Percentiles rank a stretch among this genome's conserved stretches.
phyloP scores from a whole-genome alignment of 2,329 filamentous ascomycete genomes.

The Xylogone sp. region DNA sequence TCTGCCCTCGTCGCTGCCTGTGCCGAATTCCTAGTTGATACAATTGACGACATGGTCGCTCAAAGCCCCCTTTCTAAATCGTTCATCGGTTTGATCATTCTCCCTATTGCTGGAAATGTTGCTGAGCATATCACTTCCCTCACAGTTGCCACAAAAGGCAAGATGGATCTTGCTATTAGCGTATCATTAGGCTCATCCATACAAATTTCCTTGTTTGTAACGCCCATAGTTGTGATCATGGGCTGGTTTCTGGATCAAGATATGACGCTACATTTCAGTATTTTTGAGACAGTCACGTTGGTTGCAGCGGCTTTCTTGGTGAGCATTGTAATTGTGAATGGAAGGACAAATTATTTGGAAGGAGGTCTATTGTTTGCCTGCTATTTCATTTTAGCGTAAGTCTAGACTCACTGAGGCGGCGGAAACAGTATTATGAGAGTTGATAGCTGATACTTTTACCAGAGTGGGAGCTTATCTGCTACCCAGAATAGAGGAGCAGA shows the following conservation, averaged over 20 bases:
- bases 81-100: slow-evolving; percentile 75
- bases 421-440: not conserved
- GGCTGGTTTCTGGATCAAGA: slow-evolving; percentile 71
- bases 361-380: not conserved
- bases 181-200: slow-evolving; percentile 78
- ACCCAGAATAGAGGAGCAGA: not conserved
- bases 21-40: slow-evolving; percentile 65
- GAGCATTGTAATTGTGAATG: not conserved
- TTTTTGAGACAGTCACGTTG: not conserved
- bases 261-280: slow-evolving; percentile 72
- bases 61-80: slow-evolving; percentile 61
- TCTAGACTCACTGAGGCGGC: not conserved
- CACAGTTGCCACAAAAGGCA: slow-evolving; percentile 76
- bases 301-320: not conserved
- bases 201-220: slow-evolving; percentile 76
- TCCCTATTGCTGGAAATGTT: slow-evolving; percentile 81
- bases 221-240: slow-evolving; percentile 71
- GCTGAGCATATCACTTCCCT: slow-evolving; percentile 80
- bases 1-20: slow-evolving; percentile 51
- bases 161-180: slow-evolving; percentile 80
- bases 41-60: slow-evolving; percentile 65
- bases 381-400: not conserved
- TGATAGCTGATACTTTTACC: not conserved
- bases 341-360: not conserved
- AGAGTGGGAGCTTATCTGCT: not conserved